phyloP scores from a whole-genome alignment of 2,329 filamentous ascomycete species.

The Cryphonectria nitschkei region DNA sequence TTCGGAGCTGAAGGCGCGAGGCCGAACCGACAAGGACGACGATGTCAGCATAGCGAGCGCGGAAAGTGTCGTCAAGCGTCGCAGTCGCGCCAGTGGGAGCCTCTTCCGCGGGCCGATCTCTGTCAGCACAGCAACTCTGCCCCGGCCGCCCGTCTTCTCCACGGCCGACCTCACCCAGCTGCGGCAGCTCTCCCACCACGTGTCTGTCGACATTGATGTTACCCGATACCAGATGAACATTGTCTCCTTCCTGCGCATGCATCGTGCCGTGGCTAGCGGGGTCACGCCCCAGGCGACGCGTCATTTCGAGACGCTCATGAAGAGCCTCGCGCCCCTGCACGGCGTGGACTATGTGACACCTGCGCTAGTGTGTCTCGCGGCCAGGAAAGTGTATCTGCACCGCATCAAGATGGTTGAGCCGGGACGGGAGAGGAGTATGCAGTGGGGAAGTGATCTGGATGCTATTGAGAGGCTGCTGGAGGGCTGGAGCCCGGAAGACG shows the following conservation, averaged over 20 bases:
- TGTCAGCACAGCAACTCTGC: conserved; percentile 1
- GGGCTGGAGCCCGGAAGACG: conserved; percentile 61
- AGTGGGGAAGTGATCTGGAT: conserved; percentile 83
- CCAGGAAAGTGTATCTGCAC: conserved; percentile 86
- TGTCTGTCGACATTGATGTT: conserved; percentile 75
- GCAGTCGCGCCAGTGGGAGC: conserved; percentile 14
- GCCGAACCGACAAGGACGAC: conserved; percentile 24
- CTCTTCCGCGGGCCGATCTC: conserved; percentile 15
- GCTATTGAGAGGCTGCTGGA: conserved; percentile 71
- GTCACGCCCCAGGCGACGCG: conserved; percentile 78
- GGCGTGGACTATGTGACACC: conserved; percentile 80
- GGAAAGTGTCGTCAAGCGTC: conserved; percentile 50
- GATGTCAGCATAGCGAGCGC: conserved; percentile 37
- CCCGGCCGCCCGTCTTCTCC: conserved; percentile 32
- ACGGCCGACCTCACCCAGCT: conserved; percentile 62
- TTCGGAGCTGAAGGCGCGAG: conserved; percentile 38
- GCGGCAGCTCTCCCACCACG: conserved; percentile 58
- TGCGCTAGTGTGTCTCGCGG: conserved; percentile 79
- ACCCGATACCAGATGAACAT: conserved; percentile 86
- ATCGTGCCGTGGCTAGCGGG: conserved; percentile 80
- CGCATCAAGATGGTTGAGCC: conserved; percentile 72
- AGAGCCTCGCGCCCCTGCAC: conserved; percentile 80
- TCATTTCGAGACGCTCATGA: conserved; percentile 72
- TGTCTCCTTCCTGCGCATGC: conserved; percentile 82
- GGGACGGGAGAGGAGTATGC: conserved; percentile 80